A percentile compares a stretch with the other conserved stretches of the same genome.
phyloP scores from a whole-genome alignment of 2,329 filamentous ascomycete species.

The Chaetomium sp. region DNA sequence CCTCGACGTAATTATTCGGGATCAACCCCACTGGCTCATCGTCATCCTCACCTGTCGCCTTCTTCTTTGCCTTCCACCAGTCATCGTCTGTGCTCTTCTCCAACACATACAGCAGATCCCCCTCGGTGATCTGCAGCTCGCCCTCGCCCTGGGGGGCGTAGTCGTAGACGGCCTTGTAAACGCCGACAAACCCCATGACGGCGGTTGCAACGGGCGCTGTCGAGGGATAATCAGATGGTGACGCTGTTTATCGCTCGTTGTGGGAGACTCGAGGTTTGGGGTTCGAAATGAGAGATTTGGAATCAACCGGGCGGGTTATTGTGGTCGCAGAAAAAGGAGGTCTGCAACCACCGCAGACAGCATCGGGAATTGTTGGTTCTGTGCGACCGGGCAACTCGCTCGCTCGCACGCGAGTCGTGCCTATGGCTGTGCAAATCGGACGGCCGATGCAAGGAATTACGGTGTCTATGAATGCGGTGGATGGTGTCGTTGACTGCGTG shows the following conservation, averaged over 20 bases:
- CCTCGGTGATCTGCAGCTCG: slow-evolving; percentile 78
- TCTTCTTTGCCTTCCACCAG: slow-evolving; percentile 98
- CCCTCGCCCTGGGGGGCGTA: slow-evolving; percentile 81
- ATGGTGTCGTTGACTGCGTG: too few relatives aligned
- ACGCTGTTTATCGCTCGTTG: neutral
- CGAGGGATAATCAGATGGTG: neutral
- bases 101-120: slow-evolving; percentile 81
- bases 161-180: slow-evolving; percentile 88
- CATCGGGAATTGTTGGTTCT: neutral
- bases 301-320: neutral
- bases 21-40: slow-evolving; percentile 87
- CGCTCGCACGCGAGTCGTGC: too few relatives aligned
- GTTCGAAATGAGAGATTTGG: neutral
- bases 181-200: slow-evolving; percentile 81
- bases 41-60: slow-evolving; percentile 72
- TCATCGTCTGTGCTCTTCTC: slow-evolving; percentile 72
- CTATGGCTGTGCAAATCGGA: too few relatives aligned
- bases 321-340: too few relatives aligned
- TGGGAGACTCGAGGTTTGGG: neutral
- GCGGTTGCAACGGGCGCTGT: neutral
- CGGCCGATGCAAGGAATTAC: too few relatives aligned
- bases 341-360: neutral
- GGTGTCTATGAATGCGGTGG: too few relatives aligned
- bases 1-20: slow-evolving; percentile 90
- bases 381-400: too few relatives aligned